These are phyloP conservation scores for Erodium trifolium DNA, from an alignment of 441 rosid species.

Conservation along the genomic window DNA sequence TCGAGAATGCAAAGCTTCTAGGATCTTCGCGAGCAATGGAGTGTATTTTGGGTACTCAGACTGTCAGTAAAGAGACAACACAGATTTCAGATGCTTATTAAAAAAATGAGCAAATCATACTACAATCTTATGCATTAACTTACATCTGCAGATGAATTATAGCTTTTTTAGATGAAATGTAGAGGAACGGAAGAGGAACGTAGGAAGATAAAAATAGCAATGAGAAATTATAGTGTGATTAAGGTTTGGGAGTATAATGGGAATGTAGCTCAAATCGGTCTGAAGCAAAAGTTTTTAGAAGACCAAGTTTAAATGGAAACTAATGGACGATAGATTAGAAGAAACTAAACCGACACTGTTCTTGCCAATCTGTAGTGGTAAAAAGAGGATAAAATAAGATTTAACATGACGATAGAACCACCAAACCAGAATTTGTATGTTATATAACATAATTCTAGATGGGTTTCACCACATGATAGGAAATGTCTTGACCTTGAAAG, in stretches of 20 bases:
- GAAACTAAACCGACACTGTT: too few relatives aligned
- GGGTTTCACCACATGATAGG: not conserved
- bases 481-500: slow-evolving; percentile 52
- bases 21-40: slow-evolving; percentile 73
- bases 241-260: not conserved
- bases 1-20: slow-evolving; percentile 68
- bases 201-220: not conserved
- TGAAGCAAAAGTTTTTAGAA: too few relatives aligned
- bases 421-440: not conserved
- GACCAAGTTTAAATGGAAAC: too few relatives aligned
- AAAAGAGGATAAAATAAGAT: slow-evolving; percentile 6
- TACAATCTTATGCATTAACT: not conserved
- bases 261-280: too few relatives aligned
- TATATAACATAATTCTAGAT: not conserved
- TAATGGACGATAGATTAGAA: too few relatives aligned
- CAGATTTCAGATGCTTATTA: not conserved
- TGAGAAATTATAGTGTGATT: not conserved
- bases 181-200: too few relatives aligned
- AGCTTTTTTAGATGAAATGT: too few relatives aligned
- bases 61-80: slow-evolving; percentile 38
- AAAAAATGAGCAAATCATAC: not conserved
- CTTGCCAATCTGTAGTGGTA: not conserved
- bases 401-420: not conserved
- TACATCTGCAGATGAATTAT: not conserved
- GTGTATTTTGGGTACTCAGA: slow-evolving; percentile 70